These are phyloP conservation scores for Quercus aquifolioides DNA, from an alignment of 306 rosid genomes.

Conservation along the genomic window DNA sequence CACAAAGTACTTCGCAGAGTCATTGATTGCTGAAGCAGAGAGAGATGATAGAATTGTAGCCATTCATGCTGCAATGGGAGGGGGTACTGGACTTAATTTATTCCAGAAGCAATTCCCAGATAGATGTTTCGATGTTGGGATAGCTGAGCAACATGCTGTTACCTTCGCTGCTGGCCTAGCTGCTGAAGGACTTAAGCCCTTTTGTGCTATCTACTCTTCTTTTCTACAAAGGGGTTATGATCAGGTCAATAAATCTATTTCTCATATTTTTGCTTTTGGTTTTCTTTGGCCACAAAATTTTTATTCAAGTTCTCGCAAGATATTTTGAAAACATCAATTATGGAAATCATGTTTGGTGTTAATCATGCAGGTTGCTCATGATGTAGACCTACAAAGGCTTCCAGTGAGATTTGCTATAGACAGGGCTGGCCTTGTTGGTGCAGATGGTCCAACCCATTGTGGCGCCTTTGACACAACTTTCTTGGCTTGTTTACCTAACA, in stretches of 20 bases:
- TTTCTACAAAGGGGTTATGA: constrained; percentile 65
- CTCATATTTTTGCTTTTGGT: background rate
- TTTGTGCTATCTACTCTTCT: constrained; percentile 66
- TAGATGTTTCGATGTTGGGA: constrained; percentile 66
- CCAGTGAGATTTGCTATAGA: constrained; percentile 64
- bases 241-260: constrained; percentile 40
- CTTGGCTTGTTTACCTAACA: constrained; percentile 72
- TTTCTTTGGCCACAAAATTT: background rate
- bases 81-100: constrained; percentile 70
- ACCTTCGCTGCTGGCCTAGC: constrained; percentile 70
- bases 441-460: constrained; percentile 75
- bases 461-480: constrained; percentile 72
- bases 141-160: constrained; percentile 70
- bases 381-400: constrained; percentile 68
- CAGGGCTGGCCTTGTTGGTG: constrained; percentile 66
- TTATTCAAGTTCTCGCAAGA: too few relatives aligned
- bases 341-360: background rate
- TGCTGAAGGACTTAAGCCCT: constrained; percentile 60
- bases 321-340: background rate
- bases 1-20: constrained; percentile 55
- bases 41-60: constrained; percentile 43
- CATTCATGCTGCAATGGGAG: constrained; percentile 81
- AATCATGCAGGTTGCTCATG: constrained; percentile 48
- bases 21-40: constrained; percentile 60
- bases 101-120: constrained; percentile 53